Conservation (phyloP, 768 basidiomycete genomes). For the Cubamyces lactineus region DNA sequence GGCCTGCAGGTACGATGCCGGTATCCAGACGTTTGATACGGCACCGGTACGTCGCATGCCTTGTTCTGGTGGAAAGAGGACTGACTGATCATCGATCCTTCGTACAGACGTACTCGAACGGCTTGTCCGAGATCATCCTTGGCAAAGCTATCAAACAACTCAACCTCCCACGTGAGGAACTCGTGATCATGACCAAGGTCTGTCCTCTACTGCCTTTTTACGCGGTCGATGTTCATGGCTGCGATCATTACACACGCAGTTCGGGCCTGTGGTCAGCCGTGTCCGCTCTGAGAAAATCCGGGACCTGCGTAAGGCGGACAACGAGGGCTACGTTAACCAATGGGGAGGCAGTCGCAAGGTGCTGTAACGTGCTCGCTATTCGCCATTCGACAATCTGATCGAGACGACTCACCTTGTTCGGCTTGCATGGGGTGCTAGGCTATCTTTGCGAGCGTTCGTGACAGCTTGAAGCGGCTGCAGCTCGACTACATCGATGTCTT, state of each 20-base stretch:
- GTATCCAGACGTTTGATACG: conserved; percentile 43
- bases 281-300: background rate
- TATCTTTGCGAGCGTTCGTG: conserved; percentile 70
- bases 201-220: conserved; percentile 19
- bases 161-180: conserved; percentile 45
- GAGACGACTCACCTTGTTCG: background rate
- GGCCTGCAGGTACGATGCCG: conserved; percentile 36
- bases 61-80: background rate
- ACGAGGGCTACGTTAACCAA: conserved; percentile 41
- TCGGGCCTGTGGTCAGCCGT: background rate
- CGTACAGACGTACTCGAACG: conserved; percentile 43
- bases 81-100: background rate
- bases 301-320: conserved; percentile 21
- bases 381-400: too few relatives aligned
- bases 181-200: conserved; percentile 52
- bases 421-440: conserved; percentile 44
- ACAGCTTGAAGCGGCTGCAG: conserved; percentile 64
- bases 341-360: conserved; percentile 39
- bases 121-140: conserved; percentile 43
- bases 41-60: conserved; percentile 25
- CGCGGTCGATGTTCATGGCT: too few relatives aligned
- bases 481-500: conserved; percentile 61
- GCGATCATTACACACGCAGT: background rate
- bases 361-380: too few relatives aligned
- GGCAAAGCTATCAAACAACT: conserved; percentile 48